These are phyloP conservation scores for Amanita fuliginea DNA, from an alignment of 768 basidiomycete species.

Conservation along the genomic window DNA sequence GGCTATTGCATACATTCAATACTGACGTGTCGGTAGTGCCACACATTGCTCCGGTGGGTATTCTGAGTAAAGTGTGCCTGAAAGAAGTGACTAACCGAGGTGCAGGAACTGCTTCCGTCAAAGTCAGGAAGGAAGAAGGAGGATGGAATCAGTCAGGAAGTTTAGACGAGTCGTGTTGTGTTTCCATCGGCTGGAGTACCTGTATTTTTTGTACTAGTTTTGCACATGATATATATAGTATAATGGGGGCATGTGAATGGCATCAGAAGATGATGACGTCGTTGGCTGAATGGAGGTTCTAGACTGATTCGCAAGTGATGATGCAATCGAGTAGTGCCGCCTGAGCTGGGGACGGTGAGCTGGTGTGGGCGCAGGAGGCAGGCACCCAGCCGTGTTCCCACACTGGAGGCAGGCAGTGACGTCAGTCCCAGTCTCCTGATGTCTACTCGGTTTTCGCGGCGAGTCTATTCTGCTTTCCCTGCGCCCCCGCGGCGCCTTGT, in stretches of 20 bases:
- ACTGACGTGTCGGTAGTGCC: slow-evolving; percentile 25
- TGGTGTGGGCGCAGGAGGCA: not conserved
- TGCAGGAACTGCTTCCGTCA: slow-evolving; percentile 29
- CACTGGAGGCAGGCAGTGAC: not conserved
- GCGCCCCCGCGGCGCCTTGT: not conserved
- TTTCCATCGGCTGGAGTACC: slow-evolving; percentile 10
- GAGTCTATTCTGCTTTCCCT: not conserved
- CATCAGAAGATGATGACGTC: not conserved
- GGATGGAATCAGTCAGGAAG: slow-evolving; percentile 32
- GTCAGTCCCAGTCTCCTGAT: slow-evolving; percentile 1
- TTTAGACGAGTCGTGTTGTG: slow-evolving; percentile 19
- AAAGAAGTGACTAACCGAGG: not conserved
- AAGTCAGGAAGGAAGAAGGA: slow-evolving; percentile 37
- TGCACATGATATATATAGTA: slow-evolving; percentile 3
- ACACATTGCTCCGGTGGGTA: slow-evolving; percentile 41
- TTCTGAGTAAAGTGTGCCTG: not conserved
- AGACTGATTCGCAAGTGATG: not conserved
- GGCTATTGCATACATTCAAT: not conserved
- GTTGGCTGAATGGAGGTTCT: not conserved
- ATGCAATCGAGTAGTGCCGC: not conserved
- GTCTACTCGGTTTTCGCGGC: slow-evolving; percentile 3
- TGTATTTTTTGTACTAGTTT: slow-evolving; percentile 15
- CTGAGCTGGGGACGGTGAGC: not conserved
- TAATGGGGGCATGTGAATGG: not conserved
- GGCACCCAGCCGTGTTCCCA: not conserved